Conservation (phyloP, 345 rosid genomes). For the Sapria himalayana region DNA sequence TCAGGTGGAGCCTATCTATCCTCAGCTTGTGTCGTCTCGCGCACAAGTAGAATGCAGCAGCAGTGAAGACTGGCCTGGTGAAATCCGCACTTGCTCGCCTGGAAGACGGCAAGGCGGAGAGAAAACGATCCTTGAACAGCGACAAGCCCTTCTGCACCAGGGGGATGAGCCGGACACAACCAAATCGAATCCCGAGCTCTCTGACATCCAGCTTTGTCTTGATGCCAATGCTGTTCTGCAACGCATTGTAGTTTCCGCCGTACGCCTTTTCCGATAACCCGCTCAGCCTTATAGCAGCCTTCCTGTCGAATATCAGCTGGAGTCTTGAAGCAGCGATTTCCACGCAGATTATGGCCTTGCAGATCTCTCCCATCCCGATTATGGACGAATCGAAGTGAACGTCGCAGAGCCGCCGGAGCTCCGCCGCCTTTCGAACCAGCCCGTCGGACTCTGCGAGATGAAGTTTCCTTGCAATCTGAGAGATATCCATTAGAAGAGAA, state of each 20-base stretch:
- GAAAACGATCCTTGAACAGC: slow-evolving; percentile 62
- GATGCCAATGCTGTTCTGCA: slow-evolving; percentile 61
- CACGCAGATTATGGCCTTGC: slow-evolving; percentile 76
- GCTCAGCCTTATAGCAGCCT: slow-evolving; percentile 45
- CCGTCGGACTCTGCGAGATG: slow-evolving; percentile 42
- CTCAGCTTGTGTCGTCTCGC: slow-evolving; percentile 76
- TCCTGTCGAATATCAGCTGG: slow-evolving; percentile 47
- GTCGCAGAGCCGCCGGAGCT: slow-evolving; percentile 89
- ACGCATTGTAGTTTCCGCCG: slow-evolving; percentile 50
- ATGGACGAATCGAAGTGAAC: slow-evolving; percentile 80
- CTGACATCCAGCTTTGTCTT: slow-evolving; percentile 50
- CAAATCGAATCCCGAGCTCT: slow-evolving; percentile 73
- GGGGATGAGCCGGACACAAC: slow-evolving; percentile 73
- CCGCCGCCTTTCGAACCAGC: slow-evolving; percentile 69
- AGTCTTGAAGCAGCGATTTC: slow-evolving; percentile 77
- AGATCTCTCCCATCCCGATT: slow-evolving; percentile 91
- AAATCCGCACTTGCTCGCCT: slow-evolving; percentile 57
- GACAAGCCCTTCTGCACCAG: slow-evolving; percentile 46
- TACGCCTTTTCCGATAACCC: slow-evolving; percentile 90
- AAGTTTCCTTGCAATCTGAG: slow-evolving; percentile 54
- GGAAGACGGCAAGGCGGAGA: slow-evolving; percentile 50
- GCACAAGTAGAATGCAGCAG: slow-evolving; percentile 75
- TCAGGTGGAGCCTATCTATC: slow-evolving; percentile 60
- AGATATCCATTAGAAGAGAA: slow-evolving; percentile 58
- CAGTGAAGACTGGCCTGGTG: slow-evolving; percentile 63